Evolutionary conservation across 202 grass and related monocot genomes (phyloP), one percentile per base, ranked within the genome.

Genomic region (Sporobolus alterniflorus): DNA sequence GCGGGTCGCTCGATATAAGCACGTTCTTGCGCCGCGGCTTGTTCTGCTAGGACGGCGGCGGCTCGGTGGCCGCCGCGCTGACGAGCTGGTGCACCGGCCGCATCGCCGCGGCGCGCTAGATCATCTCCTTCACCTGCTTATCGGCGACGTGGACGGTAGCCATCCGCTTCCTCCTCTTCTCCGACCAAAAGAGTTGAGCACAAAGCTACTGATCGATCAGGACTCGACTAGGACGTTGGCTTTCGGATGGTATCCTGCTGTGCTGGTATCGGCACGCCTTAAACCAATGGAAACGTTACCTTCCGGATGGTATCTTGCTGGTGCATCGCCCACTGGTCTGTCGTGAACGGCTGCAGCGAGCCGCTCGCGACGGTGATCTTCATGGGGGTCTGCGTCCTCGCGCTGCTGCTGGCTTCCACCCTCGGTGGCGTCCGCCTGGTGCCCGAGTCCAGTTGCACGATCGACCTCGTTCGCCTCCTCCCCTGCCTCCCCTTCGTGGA

Each of bases 41-140:
- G 64, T 2, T 81, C 69, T 71, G 11, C 3, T 24, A 77, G 15
- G 72, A 50, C 11, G 64, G 1, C 31, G 74, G 24, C 25, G 75
- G 72, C 22, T 82, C 66, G 44, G 17, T 16, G 9, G 73, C 74
- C 71, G 13, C 22, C 2, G 69, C 74, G 63, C 33, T 13, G 15
- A 56, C 22, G 16, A 70, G 78, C 50, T 83, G 74, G 75, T 71
- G 82, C 51, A 94, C 72, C 2, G 91, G 89, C 29, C 94, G 92
- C 89, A 92, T 91, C 57, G 94, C 91, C 26, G 94, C 94, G 36
- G 91, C 91, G 52, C 91, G 86, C 82, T 97, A 97, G 69, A 94
- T 92, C 89, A 94, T 92, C 79, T 92, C 91, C 72, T 97, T 97
- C 65, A 90, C 91, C 80, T 92, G 94, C 2, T 89, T 31, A 94